A percentile compares a stretch with the other conserved stretches of the same genome.
These are phyloP conservation scores for Cadophora sp. DNA, from an alignment of 2,329 filamentous ascomycete genomes.

Conservation along the genomic window DNA sequence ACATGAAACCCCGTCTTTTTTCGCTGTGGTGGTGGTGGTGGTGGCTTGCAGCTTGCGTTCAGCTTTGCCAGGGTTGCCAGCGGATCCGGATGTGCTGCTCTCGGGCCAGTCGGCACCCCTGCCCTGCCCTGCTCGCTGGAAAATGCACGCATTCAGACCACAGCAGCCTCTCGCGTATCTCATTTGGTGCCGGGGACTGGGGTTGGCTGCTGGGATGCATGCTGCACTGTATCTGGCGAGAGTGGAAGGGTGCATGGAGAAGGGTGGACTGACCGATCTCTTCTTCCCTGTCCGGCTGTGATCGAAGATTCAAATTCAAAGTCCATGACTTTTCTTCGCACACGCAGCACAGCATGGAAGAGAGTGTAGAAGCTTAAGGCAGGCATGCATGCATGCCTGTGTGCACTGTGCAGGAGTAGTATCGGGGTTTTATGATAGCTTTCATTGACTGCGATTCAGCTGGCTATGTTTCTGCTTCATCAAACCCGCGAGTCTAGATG, in stretches of 20 bases:
- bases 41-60: slow-evolving; percentile 12
- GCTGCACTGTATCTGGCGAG: background rate
- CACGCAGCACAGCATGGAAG: background rate
- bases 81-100: slow-evolving; percentile 3
- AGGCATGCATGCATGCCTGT: background rate
- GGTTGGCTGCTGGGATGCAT: slow-evolving; percentile 1
- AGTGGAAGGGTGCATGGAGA: background rate
- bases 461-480: background rate
- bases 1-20: background rate
- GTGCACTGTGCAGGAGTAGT: no score
- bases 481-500: background rate
- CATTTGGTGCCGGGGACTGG: slow-evolving; percentile 1
- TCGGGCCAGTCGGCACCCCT: slow-evolving; percentile 2
- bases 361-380: background rate
- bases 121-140: background rate
- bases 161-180: slow-evolving; percentile 15
- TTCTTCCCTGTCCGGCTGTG: background rate
- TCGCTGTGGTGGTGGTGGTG: no score
- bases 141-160: background rate
- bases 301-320: background rate
- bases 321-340: background rate
- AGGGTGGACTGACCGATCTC: background rate
- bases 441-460: slow-evolving; percentile 3
- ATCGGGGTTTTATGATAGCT: background rate
- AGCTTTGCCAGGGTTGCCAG: slow-evolving; percentile 9